These are phyloP conservation scores for Hypoxylon sp. DNA, from an alignment of 2,329 filamentous ascomycete species.

Conservation along the genomic window DNA sequence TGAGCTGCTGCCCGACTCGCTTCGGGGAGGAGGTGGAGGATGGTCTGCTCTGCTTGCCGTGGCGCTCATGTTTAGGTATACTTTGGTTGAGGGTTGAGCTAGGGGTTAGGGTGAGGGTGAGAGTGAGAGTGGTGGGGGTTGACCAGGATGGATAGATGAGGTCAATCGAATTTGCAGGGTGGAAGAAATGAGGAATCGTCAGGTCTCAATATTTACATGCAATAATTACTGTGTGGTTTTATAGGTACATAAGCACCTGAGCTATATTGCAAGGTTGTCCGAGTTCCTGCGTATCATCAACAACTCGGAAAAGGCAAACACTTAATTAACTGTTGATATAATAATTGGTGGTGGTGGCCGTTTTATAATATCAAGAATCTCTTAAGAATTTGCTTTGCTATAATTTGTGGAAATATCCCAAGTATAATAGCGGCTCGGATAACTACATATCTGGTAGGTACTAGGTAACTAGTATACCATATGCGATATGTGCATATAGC, in stretches of 20 bases:
- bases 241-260: slow-evolving; percentile 17
- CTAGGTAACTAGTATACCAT: not conserved
- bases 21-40: slow-evolving; percentile 36
- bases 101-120: not conserved
- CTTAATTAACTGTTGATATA: slow-evolving; percentile 22
- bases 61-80: slow-evolving; percentile 23
- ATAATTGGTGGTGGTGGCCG: slow-evolving; percentile 23
- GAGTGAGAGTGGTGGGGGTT: not conserved
- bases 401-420: slow-evolving; percentile 34
- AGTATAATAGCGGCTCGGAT: slow-evolving; percentile 27
- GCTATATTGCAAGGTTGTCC: slow-evolving; percentile 14
- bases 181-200: no score
- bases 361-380: slow-evolving; percentile 41
- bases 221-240: slow-evolving; percentile 1
- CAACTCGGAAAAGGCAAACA: no score
- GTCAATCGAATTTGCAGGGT: no score
- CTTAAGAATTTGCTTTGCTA: slow-evolving; percentile 43
- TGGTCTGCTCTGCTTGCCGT: slow-evolving; percentile 23
- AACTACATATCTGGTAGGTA: slow-evolving; percentile 20
- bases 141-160: not conserved
- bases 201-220: no score
- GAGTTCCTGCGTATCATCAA: slow-evolving; percentile 2
- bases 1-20: slow-evolving; percentile 50
- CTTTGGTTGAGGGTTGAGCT: not conserved
- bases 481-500: slow-evolving; percentile 19